Percentiles rank a stretch among this genome's conserved stretches.
Evolutionary conservation across 305 asterid species (phyloP).

Genomic region (Solanum hybrid): DNA sequence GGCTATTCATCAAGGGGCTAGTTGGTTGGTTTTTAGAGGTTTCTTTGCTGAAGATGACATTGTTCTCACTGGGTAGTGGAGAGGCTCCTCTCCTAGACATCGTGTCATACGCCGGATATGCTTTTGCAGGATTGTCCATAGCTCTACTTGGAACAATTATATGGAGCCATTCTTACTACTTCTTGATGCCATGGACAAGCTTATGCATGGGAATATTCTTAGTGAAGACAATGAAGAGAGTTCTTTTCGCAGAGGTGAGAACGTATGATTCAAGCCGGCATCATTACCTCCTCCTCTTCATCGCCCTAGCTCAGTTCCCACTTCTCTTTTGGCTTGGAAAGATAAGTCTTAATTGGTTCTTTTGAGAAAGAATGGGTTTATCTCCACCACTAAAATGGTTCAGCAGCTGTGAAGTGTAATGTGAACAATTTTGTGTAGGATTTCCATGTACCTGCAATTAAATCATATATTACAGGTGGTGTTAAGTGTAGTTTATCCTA

Average conservation of each 20-base stretch:
- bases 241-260: conserved; percentile 35
- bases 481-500: neutral
- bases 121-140: conserved; percentile 28
- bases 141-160: conserved; percentile 27
- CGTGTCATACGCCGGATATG: conserved; percentile 35
- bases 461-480: neutral
- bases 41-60: conserved; percentile 30
- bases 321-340: conserved; percentile 46
- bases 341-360: conserved; percentile 31
- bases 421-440: neutral
- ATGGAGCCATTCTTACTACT: conserved; percentile 27
- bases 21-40: conserved; percentile 41
- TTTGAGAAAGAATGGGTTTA: neutral
- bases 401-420: neutral
- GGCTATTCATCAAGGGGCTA: conserved; percentile 31
- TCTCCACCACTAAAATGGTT: neutral
- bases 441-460: neutral
- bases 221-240: conserved; percentile 38
- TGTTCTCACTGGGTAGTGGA: conserved; percentile 32
- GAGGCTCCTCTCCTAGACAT: conserved; percentile 41
- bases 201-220: conserved; percentile 40
- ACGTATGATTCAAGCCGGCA: conserved; percentile 34
- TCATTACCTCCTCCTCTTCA: conserved; percentile 39
- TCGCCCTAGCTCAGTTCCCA: conserved; percentile 43
- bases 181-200: conserved; percentile 31